Conservation (phyloP, 306 rosid genomes). For the Alnus rubra region DNA sequence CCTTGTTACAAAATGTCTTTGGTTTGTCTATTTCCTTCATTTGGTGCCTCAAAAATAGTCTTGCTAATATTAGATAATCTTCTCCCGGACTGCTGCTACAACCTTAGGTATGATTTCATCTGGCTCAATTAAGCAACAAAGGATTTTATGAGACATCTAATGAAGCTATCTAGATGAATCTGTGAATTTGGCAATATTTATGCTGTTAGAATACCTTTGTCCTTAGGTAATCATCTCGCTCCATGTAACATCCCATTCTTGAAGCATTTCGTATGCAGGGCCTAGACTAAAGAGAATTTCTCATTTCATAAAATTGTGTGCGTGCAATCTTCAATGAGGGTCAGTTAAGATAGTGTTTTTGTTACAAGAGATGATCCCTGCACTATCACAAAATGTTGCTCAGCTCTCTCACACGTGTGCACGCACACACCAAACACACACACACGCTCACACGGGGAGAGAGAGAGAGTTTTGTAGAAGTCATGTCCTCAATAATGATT, state of each 20-base stretch:
- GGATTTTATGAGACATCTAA: neutral
- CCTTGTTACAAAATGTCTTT: constrained; percentile 3
- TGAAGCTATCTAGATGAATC: constrained; percentile 1
- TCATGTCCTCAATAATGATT: neutral
- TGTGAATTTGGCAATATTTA: neutral
- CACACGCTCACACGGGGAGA: too few species aligned
- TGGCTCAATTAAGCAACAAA: constrained; percentile 1
- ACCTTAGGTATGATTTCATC: neutral
- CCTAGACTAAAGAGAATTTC: neutral
- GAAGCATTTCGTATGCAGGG: neutral
- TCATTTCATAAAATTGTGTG: neutral
- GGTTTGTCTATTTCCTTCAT: neutral
- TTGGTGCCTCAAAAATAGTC: neutral
- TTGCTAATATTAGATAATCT: neutral
- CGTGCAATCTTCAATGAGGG: neutral
- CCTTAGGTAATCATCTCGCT: neutral
- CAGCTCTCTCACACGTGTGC: too few species aligned
- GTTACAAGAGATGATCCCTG: neutral
- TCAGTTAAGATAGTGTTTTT: neutral
- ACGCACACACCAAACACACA: too few species aligned
- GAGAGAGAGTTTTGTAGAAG: too few species aligned
- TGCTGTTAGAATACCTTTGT: neutral
- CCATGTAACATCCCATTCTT: neutral
- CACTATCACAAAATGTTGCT: neutral
- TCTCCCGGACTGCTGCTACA: neutral